Evolutionary conservation across 31 red algal species (phyloP).

Genomic region (Odonthalia washingtoniensis): DNA sequence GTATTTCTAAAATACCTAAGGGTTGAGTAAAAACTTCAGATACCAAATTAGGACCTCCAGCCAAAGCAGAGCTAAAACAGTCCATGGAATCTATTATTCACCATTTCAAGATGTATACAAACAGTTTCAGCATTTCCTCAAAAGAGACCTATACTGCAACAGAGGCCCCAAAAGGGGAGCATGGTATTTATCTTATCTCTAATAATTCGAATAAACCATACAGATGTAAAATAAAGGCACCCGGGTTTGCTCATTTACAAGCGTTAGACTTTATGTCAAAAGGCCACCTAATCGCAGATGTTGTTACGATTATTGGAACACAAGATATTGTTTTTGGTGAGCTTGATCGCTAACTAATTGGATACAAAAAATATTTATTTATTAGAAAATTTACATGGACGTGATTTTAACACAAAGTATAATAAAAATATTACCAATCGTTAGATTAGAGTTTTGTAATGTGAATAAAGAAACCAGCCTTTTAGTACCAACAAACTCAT

Average conservation of each 20-base stretch:
- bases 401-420: too few species aligned
- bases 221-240: conserved; percentile 93
- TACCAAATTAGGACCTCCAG: conserved; percentile 96
- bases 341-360: too few species aligned
- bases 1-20: conserved; percentile 98
- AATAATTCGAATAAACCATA: conserved; percentile 99
- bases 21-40: conserved; percentile 98
- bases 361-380: too few species aligned
- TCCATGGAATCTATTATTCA: conserved; percentile 99
- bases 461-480: conserved; percentile 8
- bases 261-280: conserved; percentile 90
- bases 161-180: conserved; percentile 99
- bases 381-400: too few species aligned
- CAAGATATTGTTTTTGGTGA: conserved; percentile 95
- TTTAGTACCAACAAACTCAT: not conserved
- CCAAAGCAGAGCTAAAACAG: conserved; percentile 95
- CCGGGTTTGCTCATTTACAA: conserved; percentile 96
- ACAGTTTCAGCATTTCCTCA: conserved; percentile 88
- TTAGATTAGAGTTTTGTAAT: not conserved
- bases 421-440: conserved; percentile 2
- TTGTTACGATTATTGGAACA: conserved; percentile 98
- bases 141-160: conserved; percentile 92
- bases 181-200: conserved; percentile 92
- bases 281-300: conserved; percentile 97
- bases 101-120: conserved; percentile 98